Base-by-base conservation (phyloP, 164 flowering plant species). In the Saururus chinensis region DNA sequence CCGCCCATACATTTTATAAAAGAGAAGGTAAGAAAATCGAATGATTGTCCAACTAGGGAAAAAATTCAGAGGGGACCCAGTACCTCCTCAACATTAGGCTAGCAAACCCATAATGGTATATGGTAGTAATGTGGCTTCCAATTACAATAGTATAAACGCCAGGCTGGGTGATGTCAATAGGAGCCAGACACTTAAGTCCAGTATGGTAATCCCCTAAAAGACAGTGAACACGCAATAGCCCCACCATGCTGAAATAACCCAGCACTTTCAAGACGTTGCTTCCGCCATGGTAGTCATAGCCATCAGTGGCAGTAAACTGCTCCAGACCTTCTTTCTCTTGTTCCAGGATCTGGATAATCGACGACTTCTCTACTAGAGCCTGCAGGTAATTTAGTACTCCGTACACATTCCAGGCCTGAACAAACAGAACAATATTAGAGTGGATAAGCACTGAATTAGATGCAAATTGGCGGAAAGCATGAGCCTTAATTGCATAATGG, bases 241-340 rank as follows among this genome's bases (percentile, higher is more conserved):
- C 99, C 60, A 95, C 87, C 92, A 95, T 89, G 80, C 99, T 95
- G 74, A 91, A 95, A 72, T 95, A 95, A 3, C 99, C 99, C 75
- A 95, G 67, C 17, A 95, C 99, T 77, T 92, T 88, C 80, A 95
- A 69, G 40, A 95, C 99, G 80, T 95, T 95, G 72, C 99, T 95
- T 19, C 96, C 99, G 56, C 97, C 99, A 79, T 58, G 75, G 74
- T 95, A 91, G 77, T 87, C 96, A 80, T 95, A 95, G 25, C 97
- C 99, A 79, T 95, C 99, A 48, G 84, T 88, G 45, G 95, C 84
- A 52, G 96, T 88, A 71, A 95, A 91, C 69, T 89, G 89, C 63
- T 81, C 97, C 64, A 80, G 72, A 40, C 96, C 99, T 74, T 87
- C 92, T 76, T 95, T 95, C 74, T 95, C 99, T 73, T 74, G 84